Evolutionary conservation across 257 asterid genomes (phyloP).

Genomic region (Henckelia pumila): DNA sequence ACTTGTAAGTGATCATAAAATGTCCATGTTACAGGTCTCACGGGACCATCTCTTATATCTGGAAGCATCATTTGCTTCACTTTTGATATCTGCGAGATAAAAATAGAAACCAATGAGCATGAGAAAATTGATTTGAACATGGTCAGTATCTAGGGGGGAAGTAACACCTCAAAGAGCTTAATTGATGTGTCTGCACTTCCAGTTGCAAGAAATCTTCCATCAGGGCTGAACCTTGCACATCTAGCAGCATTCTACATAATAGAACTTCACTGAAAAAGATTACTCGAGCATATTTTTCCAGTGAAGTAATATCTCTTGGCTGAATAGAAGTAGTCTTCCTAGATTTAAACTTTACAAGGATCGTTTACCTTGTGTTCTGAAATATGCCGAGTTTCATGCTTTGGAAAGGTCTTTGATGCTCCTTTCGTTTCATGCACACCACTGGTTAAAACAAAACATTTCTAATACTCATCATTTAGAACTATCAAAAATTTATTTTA

Average conservation of each 20-base stretch:
- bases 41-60: constrained; percentile 61
- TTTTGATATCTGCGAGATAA: constrained; percentile 49
- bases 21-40: constrained; percentile 66
- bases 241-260: constrained; percentile 59
- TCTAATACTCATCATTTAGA: constrained; percentile 6
- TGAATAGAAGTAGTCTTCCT: constrained; percentile 15
- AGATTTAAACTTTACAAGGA: constrained; percentile 22
- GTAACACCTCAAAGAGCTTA: constrained; percentile 68
- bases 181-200: constrained; percentile 86
- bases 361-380: constrained; percentile 83
- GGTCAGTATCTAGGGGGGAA: constrained; percentile 11
- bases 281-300: constrained; percentile 23
- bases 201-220: constrained; percentile 85
- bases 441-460: constrained; percentile 36
- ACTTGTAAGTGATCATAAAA: constrained; percentile 79
- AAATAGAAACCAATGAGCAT: constrained; percentile 22
- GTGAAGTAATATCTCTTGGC: constrained; percentile 8
- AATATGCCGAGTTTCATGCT: constrained; percentile 70
- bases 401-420: constrained; percentile 64
- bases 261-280: constrained; percentile 19
- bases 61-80: constrained; percentile 78
- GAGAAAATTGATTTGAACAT: constrained; percentile 17
- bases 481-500: constrained; percentile 13
- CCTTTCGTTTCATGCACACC: constrained; percentile 53
- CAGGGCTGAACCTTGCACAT: constrained; percentile 88